These are phyloP conservation scores for Hyaloraphidium curvatum DNA, from an alignment of 192 early-diverging fungal species.

Conservation along the genomic window DNA sequence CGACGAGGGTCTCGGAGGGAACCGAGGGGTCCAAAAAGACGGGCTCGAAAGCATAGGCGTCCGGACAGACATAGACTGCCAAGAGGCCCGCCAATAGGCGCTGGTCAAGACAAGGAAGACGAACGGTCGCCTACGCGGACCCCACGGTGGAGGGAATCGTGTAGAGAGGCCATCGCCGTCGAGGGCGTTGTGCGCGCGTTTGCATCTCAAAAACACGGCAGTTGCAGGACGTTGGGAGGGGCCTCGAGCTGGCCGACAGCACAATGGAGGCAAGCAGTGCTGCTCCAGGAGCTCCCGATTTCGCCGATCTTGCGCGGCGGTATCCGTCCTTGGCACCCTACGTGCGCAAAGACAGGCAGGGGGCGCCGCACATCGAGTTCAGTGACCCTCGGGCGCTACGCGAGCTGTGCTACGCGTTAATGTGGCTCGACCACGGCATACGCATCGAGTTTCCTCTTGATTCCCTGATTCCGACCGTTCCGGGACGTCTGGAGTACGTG, in stretches of 20 bases:
- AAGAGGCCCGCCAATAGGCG: too few relatives aligned
- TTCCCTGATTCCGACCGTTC: conserved; percentile 9
- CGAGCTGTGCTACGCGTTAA: conserved; percentile 3
- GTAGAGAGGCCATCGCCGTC: neutral
- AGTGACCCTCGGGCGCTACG: neutral
- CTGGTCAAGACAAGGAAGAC: too few relatives aligned
- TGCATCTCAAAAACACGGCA: too few relatives aligned
- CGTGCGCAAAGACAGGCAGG: too few relatives aligned
- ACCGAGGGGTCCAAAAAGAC: conserved; percentile 20
- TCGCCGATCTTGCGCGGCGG: neutral
- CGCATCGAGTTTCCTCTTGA: conserved; percentile 8
- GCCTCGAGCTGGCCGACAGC: too few relatives aligned
- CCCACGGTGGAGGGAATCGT: conserved; percentile 1
- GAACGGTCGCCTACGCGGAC: too few relatives aligned
- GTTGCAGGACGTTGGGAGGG: too few relatives aligned
- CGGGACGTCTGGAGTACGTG: conserved; percentile 9
- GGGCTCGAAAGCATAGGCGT: conserved; percentile 37
- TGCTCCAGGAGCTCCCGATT: too few relatives aligned
- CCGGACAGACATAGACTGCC: conserved; percentile 31
- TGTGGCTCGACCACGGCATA: neutral
- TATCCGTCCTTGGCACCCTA: neutral
- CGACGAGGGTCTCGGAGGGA: conserved; percentile 32
- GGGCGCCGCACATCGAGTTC: neutral
- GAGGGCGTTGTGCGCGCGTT: neutral
- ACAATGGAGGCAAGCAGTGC: too few relatives aligned